Conservation (phyloP, 306 rosid species). For the Abrus precatorius region DNA sequence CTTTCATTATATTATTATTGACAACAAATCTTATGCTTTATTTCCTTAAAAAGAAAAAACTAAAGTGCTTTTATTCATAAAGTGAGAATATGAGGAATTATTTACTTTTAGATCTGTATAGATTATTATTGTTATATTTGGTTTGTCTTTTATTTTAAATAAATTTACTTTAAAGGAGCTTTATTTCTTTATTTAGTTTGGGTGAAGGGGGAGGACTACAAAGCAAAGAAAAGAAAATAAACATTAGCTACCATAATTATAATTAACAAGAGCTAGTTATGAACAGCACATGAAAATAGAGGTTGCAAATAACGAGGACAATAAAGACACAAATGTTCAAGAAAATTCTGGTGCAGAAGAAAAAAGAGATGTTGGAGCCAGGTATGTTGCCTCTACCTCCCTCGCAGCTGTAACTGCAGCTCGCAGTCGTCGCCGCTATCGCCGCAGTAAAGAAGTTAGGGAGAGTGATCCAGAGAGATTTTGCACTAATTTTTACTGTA, state of each 20-base stretch:
- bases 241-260: no score
- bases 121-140: no score
- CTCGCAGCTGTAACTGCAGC: neutral
- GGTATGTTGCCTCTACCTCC: neutral
- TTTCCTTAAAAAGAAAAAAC: no score
- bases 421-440: neutral
- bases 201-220: no score
- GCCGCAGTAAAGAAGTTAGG: neutral
- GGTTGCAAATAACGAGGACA: constrained; percentile 5
- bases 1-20: neutral
- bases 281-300: neutral
- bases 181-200: no score
- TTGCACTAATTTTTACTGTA: constrained; percentile 45
- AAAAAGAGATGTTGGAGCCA: neutral
- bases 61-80: no score
- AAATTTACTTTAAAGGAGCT: no score
- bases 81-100: no score
- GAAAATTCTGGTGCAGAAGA: neutral
- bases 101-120: no score
- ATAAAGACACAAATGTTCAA: neutral
- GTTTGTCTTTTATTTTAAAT: no score
- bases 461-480: neutral
- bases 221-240: no score
- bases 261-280: neutral
- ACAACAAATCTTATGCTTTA: neutral